phyloP scores from a whole-genome alignment of 2,329 filamentous ascomycete genomes.

The Lasiodiplodia theobromae region DNA sequence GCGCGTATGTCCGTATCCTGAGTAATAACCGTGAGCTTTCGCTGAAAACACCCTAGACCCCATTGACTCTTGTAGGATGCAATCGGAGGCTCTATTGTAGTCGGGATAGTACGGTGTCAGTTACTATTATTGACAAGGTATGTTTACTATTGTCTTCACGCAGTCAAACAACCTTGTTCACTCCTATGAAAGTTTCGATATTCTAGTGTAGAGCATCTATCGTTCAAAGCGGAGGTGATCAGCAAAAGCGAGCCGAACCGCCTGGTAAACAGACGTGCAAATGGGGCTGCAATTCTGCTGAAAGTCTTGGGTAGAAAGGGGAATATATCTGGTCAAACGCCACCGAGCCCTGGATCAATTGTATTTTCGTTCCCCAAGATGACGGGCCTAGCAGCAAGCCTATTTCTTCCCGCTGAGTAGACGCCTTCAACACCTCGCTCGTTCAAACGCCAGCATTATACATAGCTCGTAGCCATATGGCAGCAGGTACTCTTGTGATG shows the following conservation, averaged over 20 bases:
- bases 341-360: not conserved
- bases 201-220: no score
- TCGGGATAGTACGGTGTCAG: no score
- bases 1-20: no score
- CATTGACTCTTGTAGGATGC: no score
- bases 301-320: not conserved
- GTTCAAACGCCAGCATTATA: constrained; percentile 22
- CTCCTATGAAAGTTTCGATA: no score
- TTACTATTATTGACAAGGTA: no score
- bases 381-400: constrained; percentile 8
- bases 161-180: not conserved
- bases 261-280: not conserved
- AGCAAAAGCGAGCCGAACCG: not conserved
- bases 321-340: no score
- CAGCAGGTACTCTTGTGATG: constrained; percentile 14
- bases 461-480: not conserved
- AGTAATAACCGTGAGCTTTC: no score
- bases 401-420: not conserved
- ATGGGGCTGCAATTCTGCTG: not conserved
- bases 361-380: not conserved
- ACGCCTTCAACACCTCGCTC: constrained; percentile 22
- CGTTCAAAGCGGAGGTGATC: no score
- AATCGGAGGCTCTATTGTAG: no score
- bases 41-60: no score
- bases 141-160: not conserved